These are phyloP conservation scores for Nitzschia sp. DNA, from an alignment of 108 stramenopile genomes.

Conservation along the genomic window DNA sequence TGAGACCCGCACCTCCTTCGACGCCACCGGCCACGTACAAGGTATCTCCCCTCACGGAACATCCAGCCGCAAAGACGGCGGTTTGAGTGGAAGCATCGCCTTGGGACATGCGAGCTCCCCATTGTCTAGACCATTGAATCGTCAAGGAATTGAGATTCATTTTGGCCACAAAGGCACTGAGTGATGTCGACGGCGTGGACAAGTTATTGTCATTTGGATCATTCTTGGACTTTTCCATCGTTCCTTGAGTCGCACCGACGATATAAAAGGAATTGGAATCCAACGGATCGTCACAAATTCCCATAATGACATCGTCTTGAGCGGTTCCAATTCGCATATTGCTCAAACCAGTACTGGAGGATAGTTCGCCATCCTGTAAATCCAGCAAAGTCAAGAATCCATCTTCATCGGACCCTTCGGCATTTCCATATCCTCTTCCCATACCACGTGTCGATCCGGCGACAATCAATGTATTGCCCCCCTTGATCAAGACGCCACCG, in stretches of 20 bases:
- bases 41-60: slow-evolving; percentile 18
- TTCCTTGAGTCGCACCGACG: slow-evolving; percentile 23
- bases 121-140: slow-evolving; percentile 23
- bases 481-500: slow-evolving; percentile 23
- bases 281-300: slow-evolving; percentile 24
- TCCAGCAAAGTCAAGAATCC: slow-evolving; percentile 22
- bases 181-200: neutral
- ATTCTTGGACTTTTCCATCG: neutral
- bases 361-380: neutral
- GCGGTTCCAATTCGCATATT: slow-evolving; percentile 14
- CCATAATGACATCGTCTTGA: slow-evolving; percentile 23
- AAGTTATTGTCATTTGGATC: neutral
- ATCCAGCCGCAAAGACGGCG: slow-evolving; percentile 15
- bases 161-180: slow-evolving; percentile 17
- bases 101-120: neutral
- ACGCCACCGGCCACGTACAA: slow-evolving; percentile 33
- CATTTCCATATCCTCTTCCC: slow-evolving; percentile 18
- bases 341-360: neutral
- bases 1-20: slow-evolving; percentile 13
- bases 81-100: neutral
- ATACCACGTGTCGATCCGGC: slow-evolving; percentile 20
- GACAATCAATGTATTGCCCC: neutral
- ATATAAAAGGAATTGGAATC: slow-evolving; percentile 29
- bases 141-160: neutral
- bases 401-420: slow-evolving; percentile 22